Conservation (phyloP, 306 rosid genomes). For the Adenanthera pavonina region DNA sequence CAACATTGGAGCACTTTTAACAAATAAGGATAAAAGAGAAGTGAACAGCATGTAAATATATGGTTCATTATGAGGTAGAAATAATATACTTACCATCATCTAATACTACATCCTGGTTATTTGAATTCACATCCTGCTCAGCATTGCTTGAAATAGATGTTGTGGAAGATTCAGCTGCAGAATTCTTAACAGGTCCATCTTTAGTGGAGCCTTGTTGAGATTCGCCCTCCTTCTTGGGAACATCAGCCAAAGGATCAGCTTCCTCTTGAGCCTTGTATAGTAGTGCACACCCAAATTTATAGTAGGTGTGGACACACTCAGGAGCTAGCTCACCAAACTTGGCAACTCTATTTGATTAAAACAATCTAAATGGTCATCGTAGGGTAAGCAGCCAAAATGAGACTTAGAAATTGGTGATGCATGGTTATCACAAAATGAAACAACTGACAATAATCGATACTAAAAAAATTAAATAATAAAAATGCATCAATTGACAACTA, state of each 20-base stretch:
- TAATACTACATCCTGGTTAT: conserved; percentile 51
- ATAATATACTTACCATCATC: conserved; percentile 64
- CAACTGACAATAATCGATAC: background rate
- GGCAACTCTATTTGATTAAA: conserved; percentile 60
- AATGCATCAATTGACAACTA: conserved; percentile 16
- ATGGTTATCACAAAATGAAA: conserved; percentile 25
- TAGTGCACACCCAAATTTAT: conserved; percentile 86
- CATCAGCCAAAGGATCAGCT: conserved; percentile 84
- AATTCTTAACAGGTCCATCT: conserved; percentile 64
- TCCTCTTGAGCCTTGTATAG: conserved; percentile 95
- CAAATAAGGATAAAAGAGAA: background rate
- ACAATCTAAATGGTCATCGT: conserved; percentile 24
- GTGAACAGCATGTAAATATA: conserved; percentile 15
- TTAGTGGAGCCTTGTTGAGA: conserved; percentile 64
- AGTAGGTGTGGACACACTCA: conserved; percentile 82
- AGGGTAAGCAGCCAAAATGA: background rate
- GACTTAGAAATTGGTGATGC: background rate
- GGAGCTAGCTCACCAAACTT: conserved; percentile 90
- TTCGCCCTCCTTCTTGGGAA: conserved; percentile 78
- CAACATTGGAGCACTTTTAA: background rate
- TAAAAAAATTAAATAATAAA: background rate
- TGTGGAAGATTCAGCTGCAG: conserved; percentile 67
- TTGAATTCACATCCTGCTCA: conserved; percentile 55
- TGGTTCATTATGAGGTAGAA: conserved; percentile 17
- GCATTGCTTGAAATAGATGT: conserved; percentile 62